Evolutionary conservation across 495 filamentous ascomycete genomes (phyloP).

Genomic region (Terfezia boudieri): DNA sequence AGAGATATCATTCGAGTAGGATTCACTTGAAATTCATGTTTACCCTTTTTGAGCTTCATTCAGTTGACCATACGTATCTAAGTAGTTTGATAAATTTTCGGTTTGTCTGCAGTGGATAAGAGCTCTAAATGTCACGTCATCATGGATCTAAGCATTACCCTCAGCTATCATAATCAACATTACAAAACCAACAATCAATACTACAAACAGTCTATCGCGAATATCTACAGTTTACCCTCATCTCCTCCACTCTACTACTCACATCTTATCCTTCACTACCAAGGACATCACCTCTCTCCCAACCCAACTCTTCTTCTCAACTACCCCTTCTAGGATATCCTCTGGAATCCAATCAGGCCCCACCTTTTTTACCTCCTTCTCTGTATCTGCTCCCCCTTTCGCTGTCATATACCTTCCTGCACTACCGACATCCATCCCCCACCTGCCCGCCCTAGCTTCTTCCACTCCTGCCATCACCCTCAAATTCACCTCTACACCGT

Average conservation of each 20-base stretch:
- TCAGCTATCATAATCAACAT: no score
- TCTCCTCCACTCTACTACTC: no score
- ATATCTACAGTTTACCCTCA: not conserved
- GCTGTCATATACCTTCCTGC: not conserved
- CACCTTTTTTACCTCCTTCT: not conserved
- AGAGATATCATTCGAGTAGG: no score
- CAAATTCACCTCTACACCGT: slow-evolving; percentile 60
- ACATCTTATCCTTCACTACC: slow-evolving; percentile 16
- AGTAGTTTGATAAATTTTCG: no score
- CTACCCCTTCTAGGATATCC: slow-evolving; percentile 13
- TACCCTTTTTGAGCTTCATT: no score
- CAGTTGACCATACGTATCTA: no score
- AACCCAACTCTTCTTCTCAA: slow-evolving; percentile 16
- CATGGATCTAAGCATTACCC: no score
- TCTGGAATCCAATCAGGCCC: slow-evolving; percentile 12
- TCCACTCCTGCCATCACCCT: slow-evolving; percentile 62
- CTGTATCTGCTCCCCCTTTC: not conserved
- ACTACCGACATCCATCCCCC: not conserved
- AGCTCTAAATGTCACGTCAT: no score
- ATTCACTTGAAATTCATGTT: no score
- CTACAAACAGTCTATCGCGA: no score
- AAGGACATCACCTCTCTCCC: slow-evolving; percentile 17
- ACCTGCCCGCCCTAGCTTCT: slow-evolving; percentile 32
- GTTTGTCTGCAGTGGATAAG: no score
- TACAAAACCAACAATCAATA: no score